Evolutionary conservation across 352 stramenopile species (phyloP), one percentile per base, ranked within the genome.

Genomic region (Hyaloperonospora arabidopsidis): DNA sequence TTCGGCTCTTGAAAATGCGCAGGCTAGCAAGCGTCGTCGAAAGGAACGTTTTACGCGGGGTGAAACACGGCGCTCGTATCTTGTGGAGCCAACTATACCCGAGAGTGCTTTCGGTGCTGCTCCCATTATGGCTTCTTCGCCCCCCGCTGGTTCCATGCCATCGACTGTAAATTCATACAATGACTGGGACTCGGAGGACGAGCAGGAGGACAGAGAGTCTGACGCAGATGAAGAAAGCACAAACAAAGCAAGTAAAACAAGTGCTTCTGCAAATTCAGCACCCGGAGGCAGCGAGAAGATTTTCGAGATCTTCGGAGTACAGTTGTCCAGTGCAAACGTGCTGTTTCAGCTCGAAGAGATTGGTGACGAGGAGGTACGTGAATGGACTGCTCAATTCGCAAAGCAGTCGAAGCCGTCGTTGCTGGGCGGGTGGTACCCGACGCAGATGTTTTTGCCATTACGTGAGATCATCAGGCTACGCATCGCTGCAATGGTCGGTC

Each of bases 341-440:
- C 57, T 87, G 32, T 89, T 89, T 52, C 79, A 89, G 52, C 40
- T 89, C 23, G 73, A 84, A 10, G 79, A 89, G 52, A 82, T 89
- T 52, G 76, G 86, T 38, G 70, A 87, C 41, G 65, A 81, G 1
- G 79, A 89, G 44, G 73, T 89, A 32, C 48, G 45, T 1, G 66
- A 61, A 36, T 89, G 79, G 79, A 75, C 59, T 12, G 55, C 66
- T 45, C 63, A 75, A 34, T 89, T 89, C 22, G 17, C 62, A 17
- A 63, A 67, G 45, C 73, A 71, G 35, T 49, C 67, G 18, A 59
- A 57, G 29, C 77, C 81, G 17, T 77, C 77, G 25, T 58, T 92
- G 13, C 67, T 88, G 2, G 75, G 77, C 22, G 81, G 81, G 2
- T 92, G 81, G 81, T 92, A 81, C 64, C 75, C 81, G 17, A 79